Conservation (phyloP, 352 stramenopile genomes). For the Phytophthora tubulina region DNA sequence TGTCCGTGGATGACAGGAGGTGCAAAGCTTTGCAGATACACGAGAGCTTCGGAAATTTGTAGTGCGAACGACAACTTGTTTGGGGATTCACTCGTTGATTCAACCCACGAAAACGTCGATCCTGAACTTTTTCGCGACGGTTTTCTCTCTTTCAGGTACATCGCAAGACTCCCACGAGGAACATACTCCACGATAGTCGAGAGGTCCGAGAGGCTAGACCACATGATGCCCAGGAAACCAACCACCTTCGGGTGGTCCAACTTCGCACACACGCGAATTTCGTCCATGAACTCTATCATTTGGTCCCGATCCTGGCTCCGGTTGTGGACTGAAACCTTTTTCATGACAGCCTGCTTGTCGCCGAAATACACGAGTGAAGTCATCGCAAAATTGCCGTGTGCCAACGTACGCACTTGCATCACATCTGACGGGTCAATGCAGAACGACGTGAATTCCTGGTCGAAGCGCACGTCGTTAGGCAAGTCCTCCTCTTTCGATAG, state of each 20-base stretch:
- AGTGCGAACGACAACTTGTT: slow-evolving; percentile 63
- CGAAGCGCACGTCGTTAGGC: slow-evolving; percentile 46
- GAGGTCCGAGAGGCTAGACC: slow-evolving; percentile 60
- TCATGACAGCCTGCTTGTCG: slow-evolving; percentile 53
- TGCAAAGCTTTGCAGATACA: slow-evolving; percentile 73
- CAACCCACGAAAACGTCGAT: slow-evolving; percentile 46
- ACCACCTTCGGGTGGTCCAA: slow-evolving; percentile 68
- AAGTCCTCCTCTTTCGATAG: slow-evolving; percentile 35
- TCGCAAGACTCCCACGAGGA: slow-evolving; percentile 43
- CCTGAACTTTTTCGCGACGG: slow-evolving; percentile 39
- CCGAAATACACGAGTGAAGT: slow-evolving; percentile 46
- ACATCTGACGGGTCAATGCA: slow-evolving; percentile 51
- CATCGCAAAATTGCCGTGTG: slow-evolving; percentile 49
- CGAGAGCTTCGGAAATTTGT: slow-evolving; percentile 69
- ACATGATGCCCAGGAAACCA: slow-evolving; percentile 68
- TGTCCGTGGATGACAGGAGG: slow-evolving; percentile 68
- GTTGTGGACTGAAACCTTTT: slow-evolving; percentile 41
- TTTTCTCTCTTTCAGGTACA: slow-evolving; percentile 51
- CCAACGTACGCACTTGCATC: slow-evolving; percentile 49
- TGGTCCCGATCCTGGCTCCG: slow-evolving; percentile 38
- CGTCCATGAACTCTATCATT: slow-evolving; percentile 64
- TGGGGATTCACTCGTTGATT: slow-evolving; percentile 27
- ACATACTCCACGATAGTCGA: slow-evolving; percentile 72
- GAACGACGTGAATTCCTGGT: slow-evolving; percentile 40
- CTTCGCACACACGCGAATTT: slow-evolving; percentile 70